Base-by-base conservation (phyloP, 306 rosid genomes). In the Casuarina cunninghamiana region DNA sequence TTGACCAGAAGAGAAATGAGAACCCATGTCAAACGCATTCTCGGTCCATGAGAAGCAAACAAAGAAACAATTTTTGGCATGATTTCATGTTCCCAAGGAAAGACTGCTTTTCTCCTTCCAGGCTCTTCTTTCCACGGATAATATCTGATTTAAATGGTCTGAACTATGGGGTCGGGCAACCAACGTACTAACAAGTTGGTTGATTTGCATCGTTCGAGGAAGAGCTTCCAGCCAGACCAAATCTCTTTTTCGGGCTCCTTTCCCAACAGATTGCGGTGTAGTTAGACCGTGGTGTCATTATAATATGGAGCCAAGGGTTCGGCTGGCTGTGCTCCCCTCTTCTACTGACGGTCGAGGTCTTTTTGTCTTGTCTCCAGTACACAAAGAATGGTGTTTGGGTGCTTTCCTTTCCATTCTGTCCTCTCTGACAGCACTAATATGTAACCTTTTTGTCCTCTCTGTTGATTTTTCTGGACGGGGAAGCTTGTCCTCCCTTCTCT, bases 121-220 rank as follows among this genome's bases (percentile, higher is more conserved):
- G 79, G 75, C 79, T 57, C 72, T 8, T 1, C 79, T 57, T 80
- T 74, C 46, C 35, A 74, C 13, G 71, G 42, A 10, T 8, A 35
- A 21, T 53, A 2, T 26, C 32, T 5, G 39, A 2, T 13, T 50
- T n/a, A 51, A 66, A 3, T 41, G 68, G 44, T 62, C 44, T 35
- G 5, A 11, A 16, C n/a, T 35, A 48, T 62, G 58, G 72, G 78
- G 62, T 48, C 63, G 57, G 54, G 66, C 39, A 76, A 65, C 5
- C 63, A 17, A 15, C 43, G 42, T 1, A 8, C 53, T n/a, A 37
- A 37, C 42, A 50, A 44, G 6, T 51, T 37, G 16, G 37, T 37
- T 43, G 19, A 15, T n/a, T 60, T 60, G 41, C 49, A 39, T n/a
- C 21, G 15, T 66, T 12, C 53, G 53, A 66, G 41, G 39, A 6